Evolutionary conservation across 768 basidiomycete genomes (phyloP).

Genomic region (Lentinus brumalis): DNA sequence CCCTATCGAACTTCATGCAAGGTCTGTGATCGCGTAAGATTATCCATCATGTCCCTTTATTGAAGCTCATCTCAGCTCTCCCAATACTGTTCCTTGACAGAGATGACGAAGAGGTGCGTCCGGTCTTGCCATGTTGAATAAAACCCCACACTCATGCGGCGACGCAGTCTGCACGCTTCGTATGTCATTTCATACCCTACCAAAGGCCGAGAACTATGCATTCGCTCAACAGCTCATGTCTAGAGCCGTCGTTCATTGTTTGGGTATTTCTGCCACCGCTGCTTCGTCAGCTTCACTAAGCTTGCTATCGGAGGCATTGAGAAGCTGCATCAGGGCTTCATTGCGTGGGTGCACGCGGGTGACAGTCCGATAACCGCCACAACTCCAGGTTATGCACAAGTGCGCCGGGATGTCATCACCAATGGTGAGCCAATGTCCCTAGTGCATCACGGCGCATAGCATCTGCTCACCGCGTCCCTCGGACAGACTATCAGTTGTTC

Average conservation of each 20-base stretch:
- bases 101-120: conserved; percentile 53
- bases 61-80: conserved; percentile 2
- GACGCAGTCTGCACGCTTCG: conserved; percentile 9
- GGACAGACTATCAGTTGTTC: conserved; percentile 51
- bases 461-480: background rate
- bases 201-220: background rate
- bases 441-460: background rate
- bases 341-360: conserved; percentile 48
- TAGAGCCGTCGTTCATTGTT: conserved; percentile 78
- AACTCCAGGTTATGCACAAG: conserved; percentile 15
- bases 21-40: background rate
- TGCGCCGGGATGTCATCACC: conserved; percentile 52
- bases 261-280: conserved; percentile 80
- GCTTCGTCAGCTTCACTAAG: conserved; percentile 73
- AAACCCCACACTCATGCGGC: background rate
- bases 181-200: conserved; percentile 4
- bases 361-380: background rate
- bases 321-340: conserved; percentile 67
- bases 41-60: background rate
- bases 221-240: background rate
- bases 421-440: conserved; percentile 37
- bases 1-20: conserved; percentile 23
- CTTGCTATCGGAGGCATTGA: conserved; percentile 74
- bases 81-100: conserved; percentile 41
- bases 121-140: background rate